Evolutionary conservation across 148 eudicot genomes (phyloP), one percentile per base, ranked within the genome.

Genomic region (Euryodendron excelsum): DNA sequence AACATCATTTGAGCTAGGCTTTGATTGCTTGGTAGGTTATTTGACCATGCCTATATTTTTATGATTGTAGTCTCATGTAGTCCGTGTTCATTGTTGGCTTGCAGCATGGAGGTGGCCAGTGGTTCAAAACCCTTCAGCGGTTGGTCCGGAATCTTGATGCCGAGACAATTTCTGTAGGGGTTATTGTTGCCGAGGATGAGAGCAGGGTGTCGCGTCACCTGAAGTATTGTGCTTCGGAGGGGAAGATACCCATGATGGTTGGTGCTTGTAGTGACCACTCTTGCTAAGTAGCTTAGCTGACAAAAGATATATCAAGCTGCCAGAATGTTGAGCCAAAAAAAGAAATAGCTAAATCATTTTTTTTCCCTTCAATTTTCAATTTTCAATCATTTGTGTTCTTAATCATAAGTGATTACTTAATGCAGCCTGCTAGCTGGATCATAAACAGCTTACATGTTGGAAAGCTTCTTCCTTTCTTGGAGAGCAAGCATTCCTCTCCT

Each of bases 351-450:
- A n/a, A n/a, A n/a, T n/a, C n/a, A n/a, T n/a, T n/a, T n/a, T n/a
- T n/a, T n/a, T n/a, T n/a, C n/a, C n/a, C n/a, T n/a, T n/a, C n/a
- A n/a, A n/a, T n/a, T 48, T 78, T 74, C 25, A 59, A 2, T 41
- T 55, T 39, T 37, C 39, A 56, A 28, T 58, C 14, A 44, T 47
- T 23, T 58, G 31, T 72, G 20, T 45, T 70, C 58, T 62, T 31
- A 28, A 21, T 59, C 45, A 75, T 39, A 44, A 45, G 27, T 71
- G 74, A 20, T 80, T 31, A 52, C 79, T 58, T 72, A 17, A 65
- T 82, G 85, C 93, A 93, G 97, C 86, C 97, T 27, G 86, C 84
- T 66, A 87, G 83, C 76, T 94, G 98, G 98, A 86, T 94, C 34
- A 77, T 89, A 59, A 85, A 77, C 77, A 83, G 98, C 86, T 91